Evolutionary conservation across 495 filamentous ascomycete species (phyloP).

Genomic region (Oidiodendron maius): DNA sequence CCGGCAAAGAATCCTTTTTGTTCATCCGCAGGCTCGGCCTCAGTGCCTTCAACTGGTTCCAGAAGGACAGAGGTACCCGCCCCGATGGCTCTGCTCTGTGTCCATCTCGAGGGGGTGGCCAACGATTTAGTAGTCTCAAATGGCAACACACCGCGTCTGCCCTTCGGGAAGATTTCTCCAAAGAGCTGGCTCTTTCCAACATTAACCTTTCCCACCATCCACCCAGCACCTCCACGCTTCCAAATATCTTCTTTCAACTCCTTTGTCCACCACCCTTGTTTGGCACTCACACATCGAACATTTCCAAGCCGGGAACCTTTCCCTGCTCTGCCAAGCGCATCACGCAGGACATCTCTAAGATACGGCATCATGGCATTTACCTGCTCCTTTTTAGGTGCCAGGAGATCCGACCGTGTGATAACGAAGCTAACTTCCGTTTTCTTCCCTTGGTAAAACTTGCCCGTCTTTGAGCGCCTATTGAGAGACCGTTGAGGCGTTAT

Average conservation of each 20-base stretch:
- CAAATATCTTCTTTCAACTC: constrained; percentile 78
- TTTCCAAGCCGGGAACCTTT: constrained; percentile 70
- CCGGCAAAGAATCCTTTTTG: too few species aligned
- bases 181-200: constrained; percentile 95
- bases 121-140: neutral
- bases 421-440: constrained; percentile 76
- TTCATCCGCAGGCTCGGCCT: neutral
- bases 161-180: constrained; percentile 78
- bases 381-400: constrained; percentile 73
- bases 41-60: neutral
- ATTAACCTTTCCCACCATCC: constrained; percentile 97
- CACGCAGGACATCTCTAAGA: constrained; percentile 63
- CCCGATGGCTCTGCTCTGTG: neutral
- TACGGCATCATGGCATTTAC: constrained; percentile 82
- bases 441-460: constrained; percentile 55
- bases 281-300: constrained; percentile 76
- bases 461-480: constrained; percentile 64
- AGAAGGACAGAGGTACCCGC: neutral
- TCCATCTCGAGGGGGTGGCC: neutral
- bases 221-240: constrained; percentile 76
- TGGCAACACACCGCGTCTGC: constrained; percentile 37
- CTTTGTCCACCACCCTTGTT: constrained; percentile 82
- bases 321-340: constrained; percentile 56
- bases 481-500: constrained; percentile 61
- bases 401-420: constrained; percentile 80